Evolutionary conservation across 2,329 filamentous ascomycete species (phyloP).

Genomic region (Aspergillus puulaauensis): DNA sequence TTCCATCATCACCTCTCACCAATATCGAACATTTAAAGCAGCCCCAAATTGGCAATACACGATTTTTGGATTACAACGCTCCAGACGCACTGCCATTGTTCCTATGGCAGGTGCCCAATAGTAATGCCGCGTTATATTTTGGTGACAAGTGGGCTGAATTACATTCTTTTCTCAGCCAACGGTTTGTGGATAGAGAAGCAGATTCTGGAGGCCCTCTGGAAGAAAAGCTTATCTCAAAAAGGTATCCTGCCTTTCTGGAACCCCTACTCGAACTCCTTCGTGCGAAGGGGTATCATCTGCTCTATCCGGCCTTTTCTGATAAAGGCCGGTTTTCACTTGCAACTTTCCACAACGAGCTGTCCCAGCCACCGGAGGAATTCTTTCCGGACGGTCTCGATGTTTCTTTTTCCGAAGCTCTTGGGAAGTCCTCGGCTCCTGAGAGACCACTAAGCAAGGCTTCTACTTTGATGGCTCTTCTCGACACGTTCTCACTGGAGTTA

Average conservation of each 20-base stretch:
- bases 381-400: constrained; percentile 11
- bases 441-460: constrained; percentile 37
- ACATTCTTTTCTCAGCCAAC: constrained; percentile 72
- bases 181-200: constrained; percentile 45
- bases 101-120: constrained; percentile 81
- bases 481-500: constrained; percentile 49
- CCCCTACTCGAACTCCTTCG: constrained; percentile 74
- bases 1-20: constrained; percentile 60
- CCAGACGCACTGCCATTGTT: constrained; percentile 57
- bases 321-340: constrained; percentile 57
- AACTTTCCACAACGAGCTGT: constrained; percentile 76
- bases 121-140: constrained; percentile 77
- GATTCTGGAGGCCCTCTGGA: constrained; percentile 16
- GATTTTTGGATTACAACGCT: constrained; percentile 9
- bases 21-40: constrained; percentile 56
- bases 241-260: constrained; percentile 74
- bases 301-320: constrained; percentile 67
- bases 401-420: constrained; percentile 15
- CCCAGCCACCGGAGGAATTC: constrained; percentile 69
- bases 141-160: constrained; percentile 85
- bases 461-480: constrained; percentile 48
- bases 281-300: constrained; percentile 71
- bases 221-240: constrained; percentile 63
- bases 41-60: constrained; percentile 33
- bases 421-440: constrained; percentile 18